Conservation (phyloP, 768 basidiomycete genomes). For the Calocybe cyanea region DNA sequence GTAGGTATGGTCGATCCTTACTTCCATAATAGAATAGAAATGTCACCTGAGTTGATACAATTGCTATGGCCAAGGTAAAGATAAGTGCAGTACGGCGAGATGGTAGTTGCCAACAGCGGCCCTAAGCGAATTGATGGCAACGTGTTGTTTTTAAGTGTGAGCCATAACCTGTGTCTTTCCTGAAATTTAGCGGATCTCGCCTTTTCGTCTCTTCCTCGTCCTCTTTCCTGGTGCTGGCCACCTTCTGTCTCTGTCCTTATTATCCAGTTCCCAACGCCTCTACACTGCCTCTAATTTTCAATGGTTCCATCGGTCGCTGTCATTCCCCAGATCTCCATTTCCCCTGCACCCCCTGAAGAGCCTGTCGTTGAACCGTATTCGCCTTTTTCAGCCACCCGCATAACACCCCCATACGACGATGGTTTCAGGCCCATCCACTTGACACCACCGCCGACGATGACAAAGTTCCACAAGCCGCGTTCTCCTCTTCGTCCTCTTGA, state of each 20-base stretch:
- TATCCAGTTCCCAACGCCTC: constrained; percentile 16
- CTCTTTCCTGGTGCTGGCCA: constrained; percentile 48
- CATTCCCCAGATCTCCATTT: constrained; percentile 69
- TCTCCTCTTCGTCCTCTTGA: constrained; percentile 49
- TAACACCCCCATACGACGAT: constrained; percentile 37
- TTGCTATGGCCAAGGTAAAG: too few relatives aligned
- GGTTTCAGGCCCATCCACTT: constrained; percentile 55
- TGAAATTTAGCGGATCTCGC: background rate
- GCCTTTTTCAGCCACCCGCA: constrained; percentile 44
- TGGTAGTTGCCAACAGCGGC: too few relatives aligned
- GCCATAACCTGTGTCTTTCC: too few relatives aligned
- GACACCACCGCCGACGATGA: constrained; percentile 49
- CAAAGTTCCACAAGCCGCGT: constrained; percentile 38
- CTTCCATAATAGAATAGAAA: too few relatives aligned
- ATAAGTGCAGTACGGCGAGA: too few relatives aligned
- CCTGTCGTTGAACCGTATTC: constrained; percentile 53
- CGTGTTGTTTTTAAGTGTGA: too few relatives aligned
- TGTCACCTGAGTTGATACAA: too few relatives aligned
- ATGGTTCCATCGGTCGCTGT: constrained; percentile 41
- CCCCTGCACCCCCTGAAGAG: constrained; percentile 58
- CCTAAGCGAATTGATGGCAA: constrained; percentile 9
- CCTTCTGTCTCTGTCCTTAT: constrained; percentile 26
- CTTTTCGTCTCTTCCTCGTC: constrained; percentile 6
- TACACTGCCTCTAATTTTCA: constrained; percentile 18
- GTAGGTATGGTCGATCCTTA: too few relatives aligned